Percentiles rank a stretch among this genome's conserved stretches.
phyloP scores from a whole-genome alignment of 768 basidiomycete genomes.

The Panellus pusillus region DNA sequence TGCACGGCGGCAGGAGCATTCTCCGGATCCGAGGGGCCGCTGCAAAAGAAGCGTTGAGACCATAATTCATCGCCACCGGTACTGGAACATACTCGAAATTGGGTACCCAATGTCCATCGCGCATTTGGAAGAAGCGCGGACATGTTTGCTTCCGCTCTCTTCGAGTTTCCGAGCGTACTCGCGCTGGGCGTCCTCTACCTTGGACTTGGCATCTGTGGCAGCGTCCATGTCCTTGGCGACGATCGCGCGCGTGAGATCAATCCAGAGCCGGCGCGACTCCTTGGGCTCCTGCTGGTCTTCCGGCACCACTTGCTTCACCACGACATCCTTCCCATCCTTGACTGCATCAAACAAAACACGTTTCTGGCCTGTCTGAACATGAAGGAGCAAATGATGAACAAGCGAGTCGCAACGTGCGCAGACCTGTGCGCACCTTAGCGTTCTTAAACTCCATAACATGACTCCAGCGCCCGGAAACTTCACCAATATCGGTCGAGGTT shows the following conservation, averaged over 20 bases:
- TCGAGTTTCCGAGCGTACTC: slow-evolving; percentile 75
- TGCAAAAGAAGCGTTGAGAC: slow-evolving; percentile 28
- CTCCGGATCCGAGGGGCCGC: slow-evolving; percentile 69
- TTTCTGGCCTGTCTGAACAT: slow-evolving; percentile 58
- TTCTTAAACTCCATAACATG: slow-evolving; percentile 84
- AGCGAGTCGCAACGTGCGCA: not conserved
- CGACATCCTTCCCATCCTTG: slow-evolving; percentile 71
- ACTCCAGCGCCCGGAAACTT: slow-evolving; percentile 90
- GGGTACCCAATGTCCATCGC: slow-evolving; percentile 80
- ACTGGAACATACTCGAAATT: slow-evolving; percentile 61
- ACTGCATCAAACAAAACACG: slow-evolving; percentile 82
- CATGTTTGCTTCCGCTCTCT: slow-evolving; percentile 64
- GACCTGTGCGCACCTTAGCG: slow-evolving; percentile 45
- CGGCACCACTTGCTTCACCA: slow-evolving; percentile 81
- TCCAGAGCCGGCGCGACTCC: slow-evolving; percentile 92
- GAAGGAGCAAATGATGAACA: too few relatives aligned
- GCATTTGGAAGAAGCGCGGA: slow-evolving; percentile 79
- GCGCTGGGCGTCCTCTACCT: slow-evolving; percentile 90
- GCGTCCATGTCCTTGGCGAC: slow-evolving; percentile 87
- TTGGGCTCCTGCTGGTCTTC: slow-evolving; percentile 87
- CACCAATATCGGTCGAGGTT: slow-evolving; percentile 68
- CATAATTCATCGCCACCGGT: slow-evolving; percentile 6
- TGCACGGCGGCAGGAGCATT: slow-evolving; percentile 66
- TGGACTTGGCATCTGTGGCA: slow-evolving; percentile 86
- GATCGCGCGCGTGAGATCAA: slow-evolving; percentile 82